Evolutionary conservation across 2,329 filamentous ascomycete species (phyloP), one percentile per base, ranked within the genome.

Genomic region (Penicillium fuscoglaucum): DNA sequence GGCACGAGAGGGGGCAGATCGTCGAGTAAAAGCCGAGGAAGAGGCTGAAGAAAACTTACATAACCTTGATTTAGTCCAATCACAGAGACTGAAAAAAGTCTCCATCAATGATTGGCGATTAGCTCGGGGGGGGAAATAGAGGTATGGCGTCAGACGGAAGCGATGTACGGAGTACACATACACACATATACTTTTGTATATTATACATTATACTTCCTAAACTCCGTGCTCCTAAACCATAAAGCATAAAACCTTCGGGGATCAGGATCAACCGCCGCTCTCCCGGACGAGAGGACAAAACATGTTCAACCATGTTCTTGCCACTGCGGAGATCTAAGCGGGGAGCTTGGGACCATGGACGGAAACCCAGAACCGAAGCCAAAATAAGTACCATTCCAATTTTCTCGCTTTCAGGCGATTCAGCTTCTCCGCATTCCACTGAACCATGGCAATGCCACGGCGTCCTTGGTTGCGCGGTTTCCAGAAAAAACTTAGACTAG

Each of bases 201-300:
- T 37, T 26, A 9, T 26, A 13, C 17, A 26, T 24, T 24, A 19
- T 19, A 19, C 19, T 19, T 39, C 3, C 10, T n/a, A 3, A 19
- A 8, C 24, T 44, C 24, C 24, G 15, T 39, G 9, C 17, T 10
- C 37, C 17, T 28, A 26, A 43, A 43, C 24, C 41, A 17, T 28
- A 28, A 31, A 21, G 1, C 13, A 47, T 28, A n/a, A 31, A 21
- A 8, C 13, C 21, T 48, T 17, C 19, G 8, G 21, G 19, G 8
- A 48, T 48, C 15, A 37, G 13, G 47, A 55, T 55, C 52, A 55
- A 43, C 52, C 21, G 53, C 53, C 40, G 37, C 53, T 55, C 53
- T 55, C 46, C 53, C 46, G 45, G 37, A 19, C 17, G 12, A 55
- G 44, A 50, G 24, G 26, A 47, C 8, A 47, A 35, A 21, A 44